A percentile compares a stretch with the other conserved stretches of the same genome.
These are phyloP conservation scores for Pleomassaria siparia DNA, from an alignment of 2,329 filamentous ascomycete species.

Conservation along the genomic window DNA sequence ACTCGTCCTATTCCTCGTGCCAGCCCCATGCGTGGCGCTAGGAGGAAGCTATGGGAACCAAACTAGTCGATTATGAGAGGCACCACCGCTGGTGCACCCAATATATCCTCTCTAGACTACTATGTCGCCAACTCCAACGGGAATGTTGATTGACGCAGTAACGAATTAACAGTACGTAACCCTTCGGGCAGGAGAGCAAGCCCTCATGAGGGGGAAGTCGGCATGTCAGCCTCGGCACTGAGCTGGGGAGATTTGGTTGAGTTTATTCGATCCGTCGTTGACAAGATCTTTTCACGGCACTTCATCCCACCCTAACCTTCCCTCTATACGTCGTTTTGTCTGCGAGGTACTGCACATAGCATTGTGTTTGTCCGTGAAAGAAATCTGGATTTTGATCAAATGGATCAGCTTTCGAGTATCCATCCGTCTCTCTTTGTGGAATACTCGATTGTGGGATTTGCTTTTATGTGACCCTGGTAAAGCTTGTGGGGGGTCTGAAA, in stretches of 20 bases:
- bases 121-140: neutral
- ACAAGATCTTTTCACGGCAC: neutral
- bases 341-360: neutral
- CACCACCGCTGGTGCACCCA: neutral
- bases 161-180: neutral
- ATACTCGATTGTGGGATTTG: neutral
- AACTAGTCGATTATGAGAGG: conserved; percentile 25
- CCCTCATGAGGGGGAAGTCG: neutral
- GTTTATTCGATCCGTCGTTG: neutral
- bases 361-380: neutral
- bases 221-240: neutral
- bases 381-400: neutral
- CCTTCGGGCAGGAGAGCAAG: neutral
- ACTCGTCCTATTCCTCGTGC: conserved; percentile 35
- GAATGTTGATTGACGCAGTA: neutral
- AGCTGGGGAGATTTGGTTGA: neutral
- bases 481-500: neutral
- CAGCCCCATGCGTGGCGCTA: conserved; percentile 34
- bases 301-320: neutral
- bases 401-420: neutral
- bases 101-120: neutral
- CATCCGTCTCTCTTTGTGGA: neutral
- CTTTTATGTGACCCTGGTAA: neutral
- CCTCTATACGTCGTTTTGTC: neutral
- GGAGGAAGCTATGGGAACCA: conserved; percentile 45